Conservation (phyloP, 192 early-diverging fungal species). For the Backusella westeae region DNA sequence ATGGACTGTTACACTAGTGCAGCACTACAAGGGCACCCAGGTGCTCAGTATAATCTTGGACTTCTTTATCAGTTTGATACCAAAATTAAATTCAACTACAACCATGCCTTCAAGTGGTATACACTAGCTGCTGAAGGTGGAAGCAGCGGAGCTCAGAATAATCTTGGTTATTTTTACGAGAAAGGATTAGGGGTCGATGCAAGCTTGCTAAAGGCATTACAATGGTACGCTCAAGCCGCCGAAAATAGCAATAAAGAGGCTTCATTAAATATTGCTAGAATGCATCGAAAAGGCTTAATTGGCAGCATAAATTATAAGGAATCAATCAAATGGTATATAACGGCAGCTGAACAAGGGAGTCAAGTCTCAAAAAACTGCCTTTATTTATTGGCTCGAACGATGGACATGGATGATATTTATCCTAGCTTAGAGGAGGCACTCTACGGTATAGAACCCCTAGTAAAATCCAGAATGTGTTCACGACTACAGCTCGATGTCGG, state of each 20-base stretch:
- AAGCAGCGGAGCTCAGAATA: background rate
- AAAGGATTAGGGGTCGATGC: background rate
- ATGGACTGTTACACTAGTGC: background rate
- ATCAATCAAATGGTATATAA: background rate
- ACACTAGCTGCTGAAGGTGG: background rate
- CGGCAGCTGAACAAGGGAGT: background rate
- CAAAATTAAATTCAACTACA: background rate
- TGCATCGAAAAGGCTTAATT: background rate
- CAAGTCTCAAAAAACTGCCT: background rate
- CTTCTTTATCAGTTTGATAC: background rate
- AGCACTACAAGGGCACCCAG: background rate
- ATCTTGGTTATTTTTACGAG: background rate
- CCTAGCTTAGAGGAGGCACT: background rate
- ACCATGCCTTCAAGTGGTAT: background rate
- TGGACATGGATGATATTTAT: background rate
- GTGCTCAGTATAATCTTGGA: background rate
- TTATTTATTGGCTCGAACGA: background rate
- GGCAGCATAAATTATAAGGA: background rate
- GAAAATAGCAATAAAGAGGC: background rate
- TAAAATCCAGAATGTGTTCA: background rate
- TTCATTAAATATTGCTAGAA: background rate
- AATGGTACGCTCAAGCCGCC: background rate
- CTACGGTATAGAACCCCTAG: background rate
- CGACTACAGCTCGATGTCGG: background rate
- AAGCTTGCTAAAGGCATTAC: background rate